These are phyloP conservation scores for Telopea speciosissima DNA, from an alignment of 177 flowering plant genomes.

Conservation along the genomic window DNA sequence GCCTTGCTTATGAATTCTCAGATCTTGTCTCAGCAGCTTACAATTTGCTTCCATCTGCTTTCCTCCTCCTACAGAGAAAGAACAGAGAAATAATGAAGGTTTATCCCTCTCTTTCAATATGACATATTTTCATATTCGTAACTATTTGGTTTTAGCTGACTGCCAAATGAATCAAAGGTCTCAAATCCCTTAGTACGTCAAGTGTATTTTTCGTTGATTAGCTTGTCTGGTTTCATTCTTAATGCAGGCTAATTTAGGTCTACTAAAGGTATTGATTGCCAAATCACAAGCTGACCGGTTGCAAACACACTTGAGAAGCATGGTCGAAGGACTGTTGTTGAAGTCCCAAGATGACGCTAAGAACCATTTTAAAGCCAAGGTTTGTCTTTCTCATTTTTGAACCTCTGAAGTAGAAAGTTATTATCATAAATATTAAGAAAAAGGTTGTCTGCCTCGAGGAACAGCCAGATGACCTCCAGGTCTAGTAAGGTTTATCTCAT, in stretches of 20 bases:
- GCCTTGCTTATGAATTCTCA: constrained; percentile 93
- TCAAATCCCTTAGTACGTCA: background rate
- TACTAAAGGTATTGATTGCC: constrained; percentile 87
- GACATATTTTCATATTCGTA: background rate
- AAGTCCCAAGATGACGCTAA: constrained; percentile 75
- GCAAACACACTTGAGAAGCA: constrained; percentile 52
- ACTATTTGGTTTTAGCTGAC: background rate
- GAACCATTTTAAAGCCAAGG: constrained; percentile 93
- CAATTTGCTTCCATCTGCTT: constrained; percentile 73
- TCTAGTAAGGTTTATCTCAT: too few relatives aligned
- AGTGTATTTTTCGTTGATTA: too few relatives aligned
- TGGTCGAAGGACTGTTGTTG: constrained; percentile 83
- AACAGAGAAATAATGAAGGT: constrained; percentile 87
- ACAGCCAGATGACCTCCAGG: too few relatives aligned
- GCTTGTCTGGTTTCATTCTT: constrained; percentile 3
- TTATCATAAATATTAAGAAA: too few relatives aligned
- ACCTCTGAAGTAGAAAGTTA: background rate
- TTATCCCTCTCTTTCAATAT: constrained; percentile 9
- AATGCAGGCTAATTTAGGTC: constrained; percentile 85
- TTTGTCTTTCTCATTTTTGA: constrained; percentile 16
- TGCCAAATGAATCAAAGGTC: background rate
- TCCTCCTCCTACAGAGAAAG: constrained; percentile 75
- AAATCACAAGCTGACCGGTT: constrained; percentile 73
- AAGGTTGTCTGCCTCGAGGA: too few relatives aligned
- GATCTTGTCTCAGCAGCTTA: constrained; percentile 73